Base-by-base conservation (phyloP, 345 rosid genomes). In the Lepidium africanum region DNA sequence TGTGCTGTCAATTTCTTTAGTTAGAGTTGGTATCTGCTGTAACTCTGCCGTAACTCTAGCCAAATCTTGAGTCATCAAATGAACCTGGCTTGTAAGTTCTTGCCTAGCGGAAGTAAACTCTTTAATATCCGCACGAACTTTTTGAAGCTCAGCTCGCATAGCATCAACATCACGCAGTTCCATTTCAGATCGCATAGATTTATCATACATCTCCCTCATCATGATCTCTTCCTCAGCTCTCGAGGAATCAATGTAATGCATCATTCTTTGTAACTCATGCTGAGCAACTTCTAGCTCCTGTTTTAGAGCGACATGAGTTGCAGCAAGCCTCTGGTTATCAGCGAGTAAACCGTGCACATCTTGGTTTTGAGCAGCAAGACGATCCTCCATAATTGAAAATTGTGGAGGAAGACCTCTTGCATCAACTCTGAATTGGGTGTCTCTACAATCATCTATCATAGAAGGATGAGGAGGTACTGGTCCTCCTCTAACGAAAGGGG, bases 301-400 rank as follows among this genome's bases (percentile, higher is more conserved):
- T 81, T 94, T 94, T 5, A 94, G 75, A 2, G 99, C 96, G 35
- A 94, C 97, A 50, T 89, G 99, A 7, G 96, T 94, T 0, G 97
- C 97, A 45, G 96, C 96, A 1, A 87, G 75, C 59, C 90, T 70
- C 80, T 91, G 96, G 62, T 91, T 91, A 77, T 94, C 97, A 17
- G 84, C 97, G 45, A 94, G 73, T 5, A 94, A 81, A 11, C 81
- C 96, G 73, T 91, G 99, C 65, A 91, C 85, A n/a, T 87, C 97
- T 64, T 94, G 95, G 64, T 86, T 84, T 25, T 94, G 99, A 47
- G 82, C 86, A 5, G 86, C 88, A 17, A 93, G 83, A 63, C 78
- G 85, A 51, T 91, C 96, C 74, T 94, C 92, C 9, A 94, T 58
- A 15, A 91, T 72, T 0, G 84, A 86, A 1, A 81, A 81, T 63